Evolutionary conservation across 805 yeast genomes (phyloP), one percentile per base, ranked within the genome.

Genomic region (Isabelozyma heimii): DNA sequence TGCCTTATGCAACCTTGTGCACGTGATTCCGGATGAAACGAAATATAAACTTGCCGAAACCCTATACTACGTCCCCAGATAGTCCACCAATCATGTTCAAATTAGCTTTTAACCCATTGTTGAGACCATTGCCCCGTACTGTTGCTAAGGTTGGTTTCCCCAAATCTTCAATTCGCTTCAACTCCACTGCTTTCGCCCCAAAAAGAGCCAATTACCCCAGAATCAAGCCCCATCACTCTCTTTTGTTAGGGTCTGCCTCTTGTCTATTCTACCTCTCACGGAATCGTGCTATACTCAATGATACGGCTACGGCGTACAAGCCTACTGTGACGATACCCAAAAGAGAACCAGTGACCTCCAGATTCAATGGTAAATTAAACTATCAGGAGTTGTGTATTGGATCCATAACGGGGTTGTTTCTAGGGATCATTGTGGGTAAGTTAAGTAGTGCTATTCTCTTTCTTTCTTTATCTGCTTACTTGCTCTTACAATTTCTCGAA

Each of bases 331-430:
- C 35, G n/a, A 30, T 30, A 6, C 35, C 35, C 35, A 30, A 30
- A 30, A 7, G n/a, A 13, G n/a, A 30, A 13, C 35, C 35, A 9
- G 35, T 30, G 8, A 30, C 40, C 40, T 55, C 66, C 8, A 55
- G 63, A 17, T 56, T 80, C 47, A 72, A 71, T n/a, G 79, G 79
- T 0, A 70, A 69, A 48, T 65, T 84, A 53, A 79, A 81, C 64
- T 85, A 84, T 59, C 77, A 78, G 56, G 86, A 85, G 57, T 67
- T 85, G 57, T 76, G 87, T 13, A 65, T 82, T 49, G 90, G 90
- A 5, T 81, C 87, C 1, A 69, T 84, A 58, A 69, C 81, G 7
- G 89, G 90, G 0, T 67, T 84, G 48, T 70, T 80, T 35, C 54
- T 79, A 45, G 90, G 90, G 0, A 69, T 81, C 17, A 66, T 84